Percentiles rank a stretch among this genome's conserved stretches.
Evolutionary conservation across 768 basidiomycete genomes (phyloP).

Genomic region (Austroboletus festivus): DNA sequence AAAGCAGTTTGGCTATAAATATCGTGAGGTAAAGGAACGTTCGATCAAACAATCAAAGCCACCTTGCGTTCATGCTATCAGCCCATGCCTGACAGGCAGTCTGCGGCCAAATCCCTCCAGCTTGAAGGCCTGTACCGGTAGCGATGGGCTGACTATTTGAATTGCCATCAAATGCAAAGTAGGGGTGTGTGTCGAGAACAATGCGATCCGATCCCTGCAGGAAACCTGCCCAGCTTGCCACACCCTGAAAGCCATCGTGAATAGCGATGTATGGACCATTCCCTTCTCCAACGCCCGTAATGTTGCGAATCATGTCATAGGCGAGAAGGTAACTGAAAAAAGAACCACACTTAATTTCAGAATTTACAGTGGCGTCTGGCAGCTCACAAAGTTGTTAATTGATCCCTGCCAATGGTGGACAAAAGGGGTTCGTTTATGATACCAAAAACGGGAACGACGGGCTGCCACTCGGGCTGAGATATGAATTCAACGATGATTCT

Average conservation of each 20-base stretch:
- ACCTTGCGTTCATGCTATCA: conserved; percentile 44
- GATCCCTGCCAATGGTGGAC: conserved; percentile 48
- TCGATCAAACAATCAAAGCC: conserved; percentile 12
- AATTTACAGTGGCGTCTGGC: not conserved
- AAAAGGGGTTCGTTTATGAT: conserved; percentile 63
- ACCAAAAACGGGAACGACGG: conserved; percentile 59
- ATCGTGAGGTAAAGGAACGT: not conserved
- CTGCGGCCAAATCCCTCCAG: conserved; percentile 45
- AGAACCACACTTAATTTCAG: not conserved
- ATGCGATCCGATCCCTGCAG: conserved; percentile 57
- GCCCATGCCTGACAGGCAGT: conserved; percentile 62
- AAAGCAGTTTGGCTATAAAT: conserved; percentile 45
- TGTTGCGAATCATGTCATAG: conserved; percentile 62
- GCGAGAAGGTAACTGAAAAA: conserved; percentile 51
- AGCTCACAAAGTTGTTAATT: conserved; percentile 60
- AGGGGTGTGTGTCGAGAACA: conserved; percentile 66
- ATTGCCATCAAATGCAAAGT: conserved; percentile 55
- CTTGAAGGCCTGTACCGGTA: conserved; percentile 28
- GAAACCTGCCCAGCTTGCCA: conserved; percentile 45
- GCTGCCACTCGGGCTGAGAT: conserved; percentile 65
- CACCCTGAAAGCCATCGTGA: conserved; percentile 60
- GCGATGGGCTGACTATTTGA: conserved; percentile 34
- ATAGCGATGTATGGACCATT: conserved; percentile 53
- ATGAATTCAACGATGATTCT: conserved; percentile 79
- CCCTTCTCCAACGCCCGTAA: conserved; percentile 74